Evolutionary conservation across 2,329 filamentous ascomycete species (phyloP), one percentile per base, ranked within the genome.

Genomic region (Diaporthe australafricana): DNA sequence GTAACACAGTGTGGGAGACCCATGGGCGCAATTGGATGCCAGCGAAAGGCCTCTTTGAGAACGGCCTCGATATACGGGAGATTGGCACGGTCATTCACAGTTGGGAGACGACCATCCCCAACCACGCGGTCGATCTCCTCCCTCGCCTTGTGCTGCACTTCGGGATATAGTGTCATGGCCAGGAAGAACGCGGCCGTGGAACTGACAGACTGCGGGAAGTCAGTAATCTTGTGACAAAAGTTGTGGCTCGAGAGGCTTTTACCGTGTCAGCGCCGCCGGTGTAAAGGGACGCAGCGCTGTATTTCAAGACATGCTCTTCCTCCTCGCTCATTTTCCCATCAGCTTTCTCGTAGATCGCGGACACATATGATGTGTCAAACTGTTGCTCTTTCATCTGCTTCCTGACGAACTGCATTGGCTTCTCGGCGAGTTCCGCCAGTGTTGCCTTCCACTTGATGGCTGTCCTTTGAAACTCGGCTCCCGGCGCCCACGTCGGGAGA

Each of bases 131-230:
- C 45, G 75, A 74, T 12, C 70, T 77, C 53, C 66, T 77, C 4
- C 35, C 62, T 57, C 30, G 70, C 70, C 17, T 74, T 80, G 2
- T 75, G 76, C 45, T 87, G 85, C 0, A 84, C 80, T 35, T 86
- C 83, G 0, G 87, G 87, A 63, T 82, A 81, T 4, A 86, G 53
- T 2, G 79, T 80, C 83, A 89, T 87, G 14, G 83, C 83, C 2
- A 88, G 77, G 75, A 85, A 86, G 77, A 88, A 88, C 0, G 45
- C 55, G 14, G 77, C 74, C 4, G 86, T 73, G 0, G 83, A 78
- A 1, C 79, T 84, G 0, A 79, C 77, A 0, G 77, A 79, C 2
- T 70, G 50, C 0, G n/a, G 27, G 3, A n/a, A 20, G 20, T 69
- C 16, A 52, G 67, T 32, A 30, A 22, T 2, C 17, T 11, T 1